A percentile compares a stretch with the other conserved stretches of the same genome.
These are phyloP conservation scores for Aphanomyces cochlioides DNA, from an alignment of 352 stramenopile genomes.

Conservation along the genomic window DNA sequence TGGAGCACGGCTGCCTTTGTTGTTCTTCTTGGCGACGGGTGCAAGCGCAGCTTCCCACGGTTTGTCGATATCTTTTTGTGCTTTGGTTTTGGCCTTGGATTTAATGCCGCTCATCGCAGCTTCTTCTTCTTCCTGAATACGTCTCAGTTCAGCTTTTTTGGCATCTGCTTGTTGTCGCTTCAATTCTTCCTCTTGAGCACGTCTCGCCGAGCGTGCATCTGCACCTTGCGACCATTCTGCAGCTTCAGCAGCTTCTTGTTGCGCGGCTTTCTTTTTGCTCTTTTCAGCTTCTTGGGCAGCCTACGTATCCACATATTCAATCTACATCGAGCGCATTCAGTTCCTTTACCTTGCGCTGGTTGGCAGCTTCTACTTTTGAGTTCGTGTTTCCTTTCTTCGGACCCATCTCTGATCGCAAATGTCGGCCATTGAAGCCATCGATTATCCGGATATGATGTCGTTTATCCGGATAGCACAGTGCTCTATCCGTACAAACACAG, in stretches of 20 bases:
- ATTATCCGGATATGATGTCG: not conserved
- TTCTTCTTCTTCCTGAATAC: slow-evolving; percentile 63
- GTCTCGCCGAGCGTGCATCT: slow-evolving; percentile 43
- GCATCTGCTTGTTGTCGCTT: slow-evolving; percentile 58
- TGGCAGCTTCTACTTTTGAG: slow-evolving; percentile 70
- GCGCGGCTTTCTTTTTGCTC: slow-evolving; percentile 48
- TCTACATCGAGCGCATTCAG: not conserved
- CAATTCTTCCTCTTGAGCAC: slow-evolving; percentile 54
- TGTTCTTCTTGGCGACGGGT: slow-evolving; percentile 61
- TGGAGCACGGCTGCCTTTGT: slow-evolving; percentile 43
- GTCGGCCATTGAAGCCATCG: slow-evolving; percentile 10
- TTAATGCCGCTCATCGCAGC: slow-evolving; percentile 45
- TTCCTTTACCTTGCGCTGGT: slow-evolving; percentile 52
- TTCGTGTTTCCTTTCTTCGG: slow-evolving; percentile 59
- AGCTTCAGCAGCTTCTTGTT: slow-evolving; percentile 41
- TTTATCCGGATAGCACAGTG: not conserved
- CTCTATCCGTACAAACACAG: too few species aligned
- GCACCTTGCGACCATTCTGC: slow-evolving; percentile 60
- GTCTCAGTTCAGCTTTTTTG: slow-evolving; percentile 72
- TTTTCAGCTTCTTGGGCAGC: slow-evolving; percentile 51
- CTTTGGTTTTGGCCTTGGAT: slow-evolving; percentile 56
- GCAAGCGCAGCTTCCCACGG: slow-evolving; percentile 70
- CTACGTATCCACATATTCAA: not conserved
- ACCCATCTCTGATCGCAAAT: slow-evolving; percentile 33
- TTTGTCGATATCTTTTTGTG: slow-evolving; percentile 59